Evolutionary conservation across 345 rosid species (phyloP).

Genomic region (Melaleuca quinquenervia): DNA sequence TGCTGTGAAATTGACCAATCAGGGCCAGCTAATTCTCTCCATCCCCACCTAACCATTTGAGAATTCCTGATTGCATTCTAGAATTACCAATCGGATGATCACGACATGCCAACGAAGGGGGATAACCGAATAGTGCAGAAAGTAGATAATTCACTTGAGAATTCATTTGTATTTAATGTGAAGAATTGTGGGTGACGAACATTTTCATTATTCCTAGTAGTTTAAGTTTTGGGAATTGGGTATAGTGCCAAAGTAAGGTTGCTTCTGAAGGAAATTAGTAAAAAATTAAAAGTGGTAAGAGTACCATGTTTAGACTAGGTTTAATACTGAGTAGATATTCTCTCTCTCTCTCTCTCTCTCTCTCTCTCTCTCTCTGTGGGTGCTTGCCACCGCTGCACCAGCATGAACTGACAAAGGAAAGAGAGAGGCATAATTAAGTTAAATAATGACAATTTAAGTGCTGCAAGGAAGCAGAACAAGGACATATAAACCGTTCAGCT

Average conservation of each 20-base stretch:
- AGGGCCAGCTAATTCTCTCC: not conserved
- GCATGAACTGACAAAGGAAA: not conserved
- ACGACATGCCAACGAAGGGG: not conserved
- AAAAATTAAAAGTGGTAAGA: not conserved
- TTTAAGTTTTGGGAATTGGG: not conserved
- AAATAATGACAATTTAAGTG: not conserved
- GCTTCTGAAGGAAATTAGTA: not conserved
- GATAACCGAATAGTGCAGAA: not conserved
- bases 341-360: not conserved
- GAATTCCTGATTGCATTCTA: not conserved
- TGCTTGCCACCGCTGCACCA: not conserved
- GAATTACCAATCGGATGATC: not conserved
- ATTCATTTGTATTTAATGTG: not conserved
- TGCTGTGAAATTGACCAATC: not conserved
- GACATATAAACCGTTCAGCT: not conserved
- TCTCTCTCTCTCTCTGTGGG: not conserved
- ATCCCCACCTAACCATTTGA: constrained; percentile 6
- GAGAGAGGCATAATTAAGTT: not conserved
- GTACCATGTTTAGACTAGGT: not conserved
- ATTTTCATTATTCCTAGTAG: not conserved
- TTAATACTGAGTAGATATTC: not conserved
- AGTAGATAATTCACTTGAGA: not conserved
- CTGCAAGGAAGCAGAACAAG: not conserved
- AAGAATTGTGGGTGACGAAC: not conserved
- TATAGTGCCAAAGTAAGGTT: not conserved